Base-by-base conservation (phyloP, 78 protist genomes). In the Emiliania huxleyi region DNA sequence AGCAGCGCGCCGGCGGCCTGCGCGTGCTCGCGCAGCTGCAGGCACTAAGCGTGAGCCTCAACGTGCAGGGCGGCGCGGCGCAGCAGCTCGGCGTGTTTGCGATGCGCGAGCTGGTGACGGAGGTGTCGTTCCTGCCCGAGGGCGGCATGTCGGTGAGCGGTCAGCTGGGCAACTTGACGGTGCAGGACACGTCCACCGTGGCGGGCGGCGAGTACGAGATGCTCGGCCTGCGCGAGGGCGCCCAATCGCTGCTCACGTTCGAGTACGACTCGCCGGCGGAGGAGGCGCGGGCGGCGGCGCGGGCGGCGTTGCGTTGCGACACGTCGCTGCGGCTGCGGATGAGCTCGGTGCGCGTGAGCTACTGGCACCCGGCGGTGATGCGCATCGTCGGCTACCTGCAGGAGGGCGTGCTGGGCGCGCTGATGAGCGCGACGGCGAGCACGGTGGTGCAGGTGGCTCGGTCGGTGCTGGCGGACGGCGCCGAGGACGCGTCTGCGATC, bases 361-460 rank as follows among this genome's bases (percentile, higher is more conserved):
- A 40, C 85, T 77, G 85, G 85, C 48, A 77, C 48, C 85, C 85
- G 44, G 85, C 85, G 46, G 43, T 35, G 49, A 77, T 77, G 85
- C 85, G 85, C 48, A 77, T 48, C 46, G 46, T 77, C 3, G 18
- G 40, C 25, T 77, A 77, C 85, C 1, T 77, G 85, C 44, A 22
- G 46, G 48, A 40, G 23, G 85, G 85, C 43, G 85, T 77, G 85
- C 85, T 77, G 25, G 85, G 85, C 19, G 85, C 85, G 44, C 46
- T 77, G 85, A 77, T 77, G 85, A 77, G 85, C 29, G 85, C 85
- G 49, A 77, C 85, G 49, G 85, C 85, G 46, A 77, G 18, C 85
- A 77, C 85, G 23, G 85, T 77, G 35, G 85, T 26, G 49, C 85
- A 40, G n/a, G n/a, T 40, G 46, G 85, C 85, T 0, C 85, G 85